phyloP scores from a whole-genome alignment of 352 stramenopile species.

The Phytophthora agathidicida region DNA sequence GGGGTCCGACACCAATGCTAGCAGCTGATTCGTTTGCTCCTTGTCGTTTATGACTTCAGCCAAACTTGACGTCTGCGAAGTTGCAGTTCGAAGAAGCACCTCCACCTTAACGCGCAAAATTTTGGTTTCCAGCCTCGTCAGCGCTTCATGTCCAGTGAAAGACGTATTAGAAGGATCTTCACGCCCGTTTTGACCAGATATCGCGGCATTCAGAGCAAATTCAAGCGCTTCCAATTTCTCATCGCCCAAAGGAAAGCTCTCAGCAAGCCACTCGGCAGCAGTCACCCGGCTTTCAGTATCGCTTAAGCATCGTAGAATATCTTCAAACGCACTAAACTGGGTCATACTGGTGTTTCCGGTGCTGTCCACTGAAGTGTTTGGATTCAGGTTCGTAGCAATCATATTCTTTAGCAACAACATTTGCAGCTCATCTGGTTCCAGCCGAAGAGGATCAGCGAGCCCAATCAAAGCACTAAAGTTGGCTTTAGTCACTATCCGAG shows the following conservation, averaged over 20 bases:
- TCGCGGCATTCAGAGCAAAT: constrained; percentile 41
- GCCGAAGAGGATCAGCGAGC: constrained; percentile 52
- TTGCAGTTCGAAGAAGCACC: constrained; percentile 34
- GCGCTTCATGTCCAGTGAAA: constrained; percentile 45
- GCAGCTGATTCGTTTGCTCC: constrained; percentile 22
- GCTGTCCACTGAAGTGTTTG: neutral
- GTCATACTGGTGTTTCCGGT: neutral
- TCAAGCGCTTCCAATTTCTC: constrained; percentile 55
- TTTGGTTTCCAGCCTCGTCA: constrained; percentile 43
- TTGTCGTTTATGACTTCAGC: constrained; percentile 20
- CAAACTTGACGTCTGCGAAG: constrained; percentile 20
- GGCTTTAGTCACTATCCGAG: constrained; percentile 44
- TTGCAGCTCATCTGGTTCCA: constrained; percentile 73
- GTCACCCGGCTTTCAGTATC: constrained; percentile 52
- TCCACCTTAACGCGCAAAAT: constrained; percentile 47
- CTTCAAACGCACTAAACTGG: constrained; percentile 40
- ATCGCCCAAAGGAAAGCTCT: constrained; percentile 44
- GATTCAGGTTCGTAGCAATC: constrained; percentile 32
- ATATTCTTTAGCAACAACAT: constrained; percentile 82
- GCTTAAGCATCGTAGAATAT: constrained; percentile 36
- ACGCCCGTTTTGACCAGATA: constrained; percentile 6
- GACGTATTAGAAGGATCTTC: constrained; percentile 24
- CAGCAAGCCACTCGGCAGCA: constrained; percentile 57
- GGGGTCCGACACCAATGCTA: constrained; percentile 40
- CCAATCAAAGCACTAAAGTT: constrained; percentile 61